phyloP scores from a whole-genome alignment of 345 rosid species.

The Salix brachista region DNA sequence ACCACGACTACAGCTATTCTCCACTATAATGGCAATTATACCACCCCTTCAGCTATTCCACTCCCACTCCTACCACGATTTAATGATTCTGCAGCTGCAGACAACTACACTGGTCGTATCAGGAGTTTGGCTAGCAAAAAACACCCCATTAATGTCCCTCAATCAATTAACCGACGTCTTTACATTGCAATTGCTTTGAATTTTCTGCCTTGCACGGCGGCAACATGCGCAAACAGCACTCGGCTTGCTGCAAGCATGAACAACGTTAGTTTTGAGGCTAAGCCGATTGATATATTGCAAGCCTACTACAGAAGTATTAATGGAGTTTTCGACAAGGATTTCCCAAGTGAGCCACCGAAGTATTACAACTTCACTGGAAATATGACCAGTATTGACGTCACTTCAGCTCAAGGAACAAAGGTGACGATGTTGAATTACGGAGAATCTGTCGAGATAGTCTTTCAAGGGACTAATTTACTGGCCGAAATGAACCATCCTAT shows the following conservation, averaged over 20 bases:
- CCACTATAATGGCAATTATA: slow-evolving; percentile 41
- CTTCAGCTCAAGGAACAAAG: slow-evolving; percentile 22
- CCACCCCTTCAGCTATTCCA: slow-evolving; percentile 20
- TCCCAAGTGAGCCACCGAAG: slow-evolving; percentile 19
- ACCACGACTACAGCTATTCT: slow-evolving; percentile 83
- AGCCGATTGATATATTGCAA: slow-evolving; percentile 25
- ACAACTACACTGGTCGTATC: slow-evolving; percentile 8
- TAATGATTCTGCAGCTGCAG: slow-evolving; percentile 19
- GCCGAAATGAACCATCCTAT: slow-evolving; percentile 36
- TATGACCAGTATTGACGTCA: not conserved
- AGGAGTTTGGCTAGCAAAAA: slow-evolving; percentile 16
- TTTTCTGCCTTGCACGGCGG: slow-evolving; percentile 7
- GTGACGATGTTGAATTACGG: slow-evolving; percentile 28
- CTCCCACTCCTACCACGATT: slow-evolving; percentile 26
- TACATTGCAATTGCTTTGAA: slow-evolving; percentile 28
- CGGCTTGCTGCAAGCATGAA: slow-evolving; percentile 38
- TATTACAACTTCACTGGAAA: slow-evolving; percentile 35
- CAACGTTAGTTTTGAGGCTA: slow-evolving; percentile 39
- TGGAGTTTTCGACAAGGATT: slow-evolving; percentile 14
- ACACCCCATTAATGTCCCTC: slow-evolving; percentile 31
- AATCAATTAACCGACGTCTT: slow-evolving; percentile 9
- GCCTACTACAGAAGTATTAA: slow-evolving; percentile 39
- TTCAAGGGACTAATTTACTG: slow-evolving; percentile 37
- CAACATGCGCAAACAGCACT: not conserved
- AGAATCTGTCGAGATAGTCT: slow-evolving; percentile 36